Evolutionary conservation across 805 yeast genomes (phyloP).

Genomic region (Candida sanyiensis): DNA sequence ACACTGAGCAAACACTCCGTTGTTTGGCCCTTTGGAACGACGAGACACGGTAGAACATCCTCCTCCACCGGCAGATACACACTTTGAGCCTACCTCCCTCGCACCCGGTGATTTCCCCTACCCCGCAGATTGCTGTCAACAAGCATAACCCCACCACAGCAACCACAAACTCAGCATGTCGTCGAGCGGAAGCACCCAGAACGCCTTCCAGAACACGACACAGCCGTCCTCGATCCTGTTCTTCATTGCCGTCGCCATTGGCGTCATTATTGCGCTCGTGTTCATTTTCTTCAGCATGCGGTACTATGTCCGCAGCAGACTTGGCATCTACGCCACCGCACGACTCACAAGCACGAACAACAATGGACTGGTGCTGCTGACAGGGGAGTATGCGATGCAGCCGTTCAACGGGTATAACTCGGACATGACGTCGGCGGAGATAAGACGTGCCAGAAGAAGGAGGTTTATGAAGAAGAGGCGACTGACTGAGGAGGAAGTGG

Average conservation of each 20-base stretch:
- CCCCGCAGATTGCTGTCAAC: too few relatives aligned
- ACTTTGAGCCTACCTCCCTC: too few relatives aligned
- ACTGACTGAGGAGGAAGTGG: constrained; percentile 52
- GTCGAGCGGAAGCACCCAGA: not conserved
- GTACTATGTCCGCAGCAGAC: constrained; percentile 51
- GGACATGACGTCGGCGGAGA: constrained; percentile 10
- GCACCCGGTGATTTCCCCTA: too few relatives aligned
- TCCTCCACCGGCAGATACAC: too few relatives aligned
- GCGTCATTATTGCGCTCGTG: constrained; percentile 48
- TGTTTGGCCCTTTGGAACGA: too few relatives aligned
- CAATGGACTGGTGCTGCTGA: constrained; percentile 18
- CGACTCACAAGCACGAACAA: constrained; percentile 17
- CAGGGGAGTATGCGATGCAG: constrained; percentile 22
- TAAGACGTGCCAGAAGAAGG: constrained; percentile 30
- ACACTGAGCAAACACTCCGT: too few relatives aligned
- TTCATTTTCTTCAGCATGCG: constrained; percentile 57
- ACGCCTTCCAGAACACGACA: constrained; percentile 5
- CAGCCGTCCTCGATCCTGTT: constrained; percentile 59
- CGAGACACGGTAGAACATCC: too few relatives aligned
- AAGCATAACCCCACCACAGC: not conserved
- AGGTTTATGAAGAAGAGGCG: constrained; percentile 44
- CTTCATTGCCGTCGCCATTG: constrained; percentile 58
- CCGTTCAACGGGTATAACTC: constrained; percentile 18
- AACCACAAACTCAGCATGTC: not conserved
- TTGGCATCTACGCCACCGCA: constrained; percentile 40